Conservation (phyloP, 306 rosid genomes). For the Prinsepia uniflora region DNA sequence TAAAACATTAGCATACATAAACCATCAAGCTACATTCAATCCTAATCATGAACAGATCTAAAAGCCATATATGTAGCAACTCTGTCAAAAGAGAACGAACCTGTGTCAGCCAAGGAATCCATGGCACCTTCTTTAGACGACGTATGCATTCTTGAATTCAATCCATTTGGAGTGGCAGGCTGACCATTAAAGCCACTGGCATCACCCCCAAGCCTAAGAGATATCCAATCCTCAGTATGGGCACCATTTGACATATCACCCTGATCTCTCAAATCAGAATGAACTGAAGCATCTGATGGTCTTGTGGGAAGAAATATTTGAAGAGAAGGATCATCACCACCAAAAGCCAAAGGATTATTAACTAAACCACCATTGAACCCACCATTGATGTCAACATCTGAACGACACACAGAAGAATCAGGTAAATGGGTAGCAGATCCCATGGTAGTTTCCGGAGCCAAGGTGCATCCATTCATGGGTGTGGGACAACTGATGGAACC, state of each 20-base stretch:
- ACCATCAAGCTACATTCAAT: neutral
- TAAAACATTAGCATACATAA: neutral
- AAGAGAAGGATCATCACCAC: conserved; percentile 86
- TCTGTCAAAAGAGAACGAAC: conserved; percentile 48
- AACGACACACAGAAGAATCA: conserved; percentile 47
- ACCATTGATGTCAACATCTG: conserved; percentile 67
- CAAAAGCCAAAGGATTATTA: conserved; percentile 80
- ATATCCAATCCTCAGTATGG: conserved; percentile 80
- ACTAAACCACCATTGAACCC: conserved; percentile 83
- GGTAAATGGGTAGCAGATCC: conserved; percentile 51
- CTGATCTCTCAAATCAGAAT: conserved; percentile 68
- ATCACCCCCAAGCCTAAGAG: conserved; percentile 88
- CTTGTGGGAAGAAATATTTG: conserved; percentile 95
- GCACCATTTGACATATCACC: conserved; percentile 76
- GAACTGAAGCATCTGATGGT: conserved; percentile 65
- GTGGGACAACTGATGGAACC: conserved; percentile 63
- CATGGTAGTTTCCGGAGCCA: conserved; percentile 58
- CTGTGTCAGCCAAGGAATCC: conserved; percentile 60
- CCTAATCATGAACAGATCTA: conserved; percentile 12
- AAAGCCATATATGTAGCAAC: conserved; percentile 7
- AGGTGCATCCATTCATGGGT: conserved; percentile 64
- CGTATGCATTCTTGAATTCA: conserved; percentile 50
- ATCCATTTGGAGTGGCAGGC: conserved; percentile 46
- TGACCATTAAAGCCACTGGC: conserved; percentile 53
- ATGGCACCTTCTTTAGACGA: conserved; percentile 49